Evolutionary conservation across 2,329 filamentous ascomycete species (phyloP).

Genomic region (Nigrograna mackinnonii): DNA sequence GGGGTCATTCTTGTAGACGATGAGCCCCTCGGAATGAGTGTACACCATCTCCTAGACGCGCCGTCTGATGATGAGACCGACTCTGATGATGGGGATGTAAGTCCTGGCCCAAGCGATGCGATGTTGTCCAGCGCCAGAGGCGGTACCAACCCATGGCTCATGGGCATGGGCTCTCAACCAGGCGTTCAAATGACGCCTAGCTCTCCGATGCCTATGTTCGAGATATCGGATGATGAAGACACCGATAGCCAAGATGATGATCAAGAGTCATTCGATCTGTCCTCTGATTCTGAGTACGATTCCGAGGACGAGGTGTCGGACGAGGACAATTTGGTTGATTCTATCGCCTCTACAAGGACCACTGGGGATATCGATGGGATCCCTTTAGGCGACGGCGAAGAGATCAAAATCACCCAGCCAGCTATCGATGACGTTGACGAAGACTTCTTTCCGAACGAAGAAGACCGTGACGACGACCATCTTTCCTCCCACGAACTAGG

Average conservation of each 20-base stretch:
- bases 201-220: conserved; percentile 42
- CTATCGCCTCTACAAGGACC: conserved; percentile 30
- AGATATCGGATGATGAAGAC: conserved; percentile 60
- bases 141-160: conserved; percentile 35
- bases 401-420: conserved; percentile 85
- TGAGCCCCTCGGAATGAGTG: conserved; percentile 88
- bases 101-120: conserved; percentile 26
- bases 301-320: conserved; percentile 22
- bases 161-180: conserved; percentile 40
- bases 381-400: conserved; percentile 72
- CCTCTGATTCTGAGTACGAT: conserved; percentile 61
- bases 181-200: conserved; percentile 31
- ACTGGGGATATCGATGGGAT: conserved; percentile 76
- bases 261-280: conserved; percentile 50
- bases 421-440: conserved; percentile 85
- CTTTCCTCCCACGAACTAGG: conserved; percentile 80
- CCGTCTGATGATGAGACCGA: conserved; percentile 58
- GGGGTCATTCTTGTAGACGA: conserved; percentile 85
- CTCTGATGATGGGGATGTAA: conserved; percentile 39
- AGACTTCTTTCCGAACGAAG: conserved; percentile 77
- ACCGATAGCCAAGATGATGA: conserved; percentile 44
- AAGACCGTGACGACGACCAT: conserved; percentile 77
- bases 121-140: conserved; percentile 49
- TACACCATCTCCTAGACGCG: conserved; percentile 90
- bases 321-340: conserved; percentile 28